These are phyloP conservation scores for Linum lewisii DNA, from an alignment of 345 rosid species.

Conservation along the genomic window DNA sequence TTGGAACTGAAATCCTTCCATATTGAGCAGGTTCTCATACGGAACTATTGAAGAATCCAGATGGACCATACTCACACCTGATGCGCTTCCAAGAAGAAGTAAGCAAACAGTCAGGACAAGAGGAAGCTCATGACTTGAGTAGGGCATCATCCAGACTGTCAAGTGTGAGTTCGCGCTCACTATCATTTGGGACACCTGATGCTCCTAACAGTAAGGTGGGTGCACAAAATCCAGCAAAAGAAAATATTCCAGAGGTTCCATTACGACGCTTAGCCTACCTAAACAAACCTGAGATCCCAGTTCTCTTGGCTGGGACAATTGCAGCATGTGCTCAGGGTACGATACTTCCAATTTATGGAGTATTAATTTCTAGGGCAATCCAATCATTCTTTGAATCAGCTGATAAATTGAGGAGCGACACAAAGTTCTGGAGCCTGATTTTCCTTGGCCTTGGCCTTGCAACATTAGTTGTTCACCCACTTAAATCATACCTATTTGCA, in stretches of 20 bases:
- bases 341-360: neutral
- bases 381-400: neutral
- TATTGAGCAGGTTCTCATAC: neutral
- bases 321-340: neutral
- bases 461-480: neutral
- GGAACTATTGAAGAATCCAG: neutral
- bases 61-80: conserved; percentile 3
- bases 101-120: no score
- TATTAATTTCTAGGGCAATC: neutral
- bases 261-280: neutral
- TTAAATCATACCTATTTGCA: neutral
- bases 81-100: neutral
- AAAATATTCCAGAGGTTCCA: neutral
- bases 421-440: neutral
- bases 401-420: neutral
- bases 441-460: neutral
- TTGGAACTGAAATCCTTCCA: neutral
- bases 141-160: neutral
- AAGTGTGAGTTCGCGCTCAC: neutral
- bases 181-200: neutral
- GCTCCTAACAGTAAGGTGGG: neutral
- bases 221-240: neutral
- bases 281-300: conserved; percentile 4
- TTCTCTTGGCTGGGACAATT: neutral
- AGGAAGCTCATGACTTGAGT: neutral